These are phyloP conservation scores for Aspergillaceae sp. DNA, from an alignment of 2,329 filamentous ascomycete species.

Conservation along the genomic window DNA sequence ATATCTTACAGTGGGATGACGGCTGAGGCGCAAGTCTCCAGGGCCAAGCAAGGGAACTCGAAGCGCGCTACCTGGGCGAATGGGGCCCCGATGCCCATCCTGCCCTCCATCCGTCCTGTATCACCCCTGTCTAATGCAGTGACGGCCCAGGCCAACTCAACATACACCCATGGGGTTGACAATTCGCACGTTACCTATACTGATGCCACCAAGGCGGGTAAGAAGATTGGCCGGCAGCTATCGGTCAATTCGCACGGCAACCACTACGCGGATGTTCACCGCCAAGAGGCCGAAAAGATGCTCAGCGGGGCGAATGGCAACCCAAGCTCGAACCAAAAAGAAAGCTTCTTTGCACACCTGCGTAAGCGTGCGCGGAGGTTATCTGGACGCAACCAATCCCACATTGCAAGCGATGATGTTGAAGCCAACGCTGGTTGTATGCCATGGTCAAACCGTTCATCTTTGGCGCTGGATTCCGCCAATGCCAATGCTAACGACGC, in stretches of 20 bases:
- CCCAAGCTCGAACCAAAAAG: slow-evolving; percentile 73
- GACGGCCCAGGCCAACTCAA: slow-evolving; percentile 73
- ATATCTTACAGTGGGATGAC: slow-evolving; percentile 35
- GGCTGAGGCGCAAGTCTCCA: slow-evolving; percentile 36
- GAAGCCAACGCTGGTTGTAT: slow-evolving; percentile 89
- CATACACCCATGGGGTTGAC: slow-evolving; percentile 44
- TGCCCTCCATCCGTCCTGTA: slow-evolving; percentile 88
- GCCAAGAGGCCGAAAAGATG: slow-evolving; percentile 83
- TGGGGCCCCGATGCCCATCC: slow-evolving; percentile 81
- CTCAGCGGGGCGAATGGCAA: slow-evolving; percentile 73
- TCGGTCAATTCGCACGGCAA: slow-evolving; percentile 88
- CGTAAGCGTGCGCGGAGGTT: slow-evolving; percentile 86
- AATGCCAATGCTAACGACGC: slow-evolving; percentile 39
- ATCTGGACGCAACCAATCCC: slow-evolving; percentile 80
- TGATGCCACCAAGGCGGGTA: slow-evolving; percentile 54
- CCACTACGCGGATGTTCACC: slow-evolving; percentile 81
- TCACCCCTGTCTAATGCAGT: slow-evolving; percentile 94
- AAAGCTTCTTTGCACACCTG: slow-evolving; percentile 96
- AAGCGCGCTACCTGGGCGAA: slow-evolving; percentile 95
- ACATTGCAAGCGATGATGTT: slow-evolving; percentile 75
- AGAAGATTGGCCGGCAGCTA: slow-evolving; percentile 91
- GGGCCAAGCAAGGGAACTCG: slow-evolving; percentile 50
- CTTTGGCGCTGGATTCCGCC: slow-evolving; percentile 62
- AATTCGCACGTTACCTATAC: slow-evolving; percentile 9
- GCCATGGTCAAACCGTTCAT: slow-evolving; percentile 81